Conservation (phyloP, 306 rosid species). For the Trifolium dubium region DNA sequence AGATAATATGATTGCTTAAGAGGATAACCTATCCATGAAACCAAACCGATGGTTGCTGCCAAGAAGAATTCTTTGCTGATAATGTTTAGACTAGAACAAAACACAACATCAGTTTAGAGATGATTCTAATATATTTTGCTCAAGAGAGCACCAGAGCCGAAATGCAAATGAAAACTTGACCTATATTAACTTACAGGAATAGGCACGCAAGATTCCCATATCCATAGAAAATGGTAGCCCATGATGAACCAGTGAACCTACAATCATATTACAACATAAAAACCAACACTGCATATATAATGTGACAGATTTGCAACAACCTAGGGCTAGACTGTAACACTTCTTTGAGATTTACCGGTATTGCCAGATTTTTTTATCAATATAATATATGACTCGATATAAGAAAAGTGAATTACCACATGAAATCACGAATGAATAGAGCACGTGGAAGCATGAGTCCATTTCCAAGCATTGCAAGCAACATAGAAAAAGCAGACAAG, state of each 20-base stretch:
- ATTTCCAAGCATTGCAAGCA: constrained; percentile 95
- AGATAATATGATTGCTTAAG: constrained; percentile 19
- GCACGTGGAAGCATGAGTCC: constrained; percentile 91
- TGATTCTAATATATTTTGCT: constrained; percentile 36
- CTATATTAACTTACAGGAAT: constrained; percentile 59
- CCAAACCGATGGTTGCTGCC: constrained; percentile 69
- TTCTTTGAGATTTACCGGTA: not conserved
- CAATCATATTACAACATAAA: constrained; percentile 25
- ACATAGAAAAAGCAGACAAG: constrained; percentile 85
- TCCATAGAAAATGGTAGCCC: constrained; percentile 90
- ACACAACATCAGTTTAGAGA: constrained; percentile 27
- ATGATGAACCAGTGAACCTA: constrained; percentile 85
- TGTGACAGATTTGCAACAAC: constrained; percentile 12
- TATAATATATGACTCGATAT: constrained; percentile 15
- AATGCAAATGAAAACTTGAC: constrained; percentile 34
- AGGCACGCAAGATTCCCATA: constrained; percentile 84
- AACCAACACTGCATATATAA: constrained; percentile 3
- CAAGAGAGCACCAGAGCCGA: constrained; percentile 11
- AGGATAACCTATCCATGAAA: constrained; percentile 73
- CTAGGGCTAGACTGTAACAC: constrained; percentile 4
- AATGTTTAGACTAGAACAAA: constrained; percentile 61
- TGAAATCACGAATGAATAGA: constrained; percentile 78
- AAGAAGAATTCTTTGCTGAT: constrained; percentile 77
- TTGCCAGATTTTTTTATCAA: not conserved
- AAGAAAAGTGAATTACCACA: constrained; percentile 73